Conservation (phyloP, 2,329 filamentous ascomycete species). For the Dryadomyces sulphureus region DNA sequence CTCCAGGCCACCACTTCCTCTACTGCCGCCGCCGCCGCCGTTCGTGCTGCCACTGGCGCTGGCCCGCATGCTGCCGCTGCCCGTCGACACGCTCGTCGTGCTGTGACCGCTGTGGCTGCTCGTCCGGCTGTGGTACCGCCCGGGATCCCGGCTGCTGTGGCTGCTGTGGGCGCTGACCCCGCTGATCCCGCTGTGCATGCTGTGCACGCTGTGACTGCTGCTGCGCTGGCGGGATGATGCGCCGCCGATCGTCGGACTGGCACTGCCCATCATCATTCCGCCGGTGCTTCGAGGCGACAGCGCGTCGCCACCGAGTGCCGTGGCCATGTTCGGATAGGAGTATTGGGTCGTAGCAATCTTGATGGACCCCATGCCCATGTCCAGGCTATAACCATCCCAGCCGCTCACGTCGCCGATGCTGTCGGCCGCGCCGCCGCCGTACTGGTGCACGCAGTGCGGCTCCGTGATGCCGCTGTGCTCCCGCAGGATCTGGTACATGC, state of each 20-base stretch:
- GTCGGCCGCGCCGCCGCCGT: constrained; percentile 13
- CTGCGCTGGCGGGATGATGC: neutral
- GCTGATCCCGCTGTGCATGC: neutral
- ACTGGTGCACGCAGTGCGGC: constrained; percentile 39
- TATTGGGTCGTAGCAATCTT: neutral
- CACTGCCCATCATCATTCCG: neutral
- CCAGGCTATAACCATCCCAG: constrained; percentile 16
- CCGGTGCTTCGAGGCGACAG: neutral
- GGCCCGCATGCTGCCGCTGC: constrained; percentile 4
- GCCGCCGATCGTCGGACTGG: constrained; percentile 1
- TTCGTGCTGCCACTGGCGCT: constrained; percentile 1
- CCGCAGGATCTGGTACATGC: constrained; percentile 36
- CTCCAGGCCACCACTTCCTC: constrained; percentile 2
- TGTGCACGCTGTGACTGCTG: neutral
- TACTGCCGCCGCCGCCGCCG: neutral
- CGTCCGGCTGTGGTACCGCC: constrained; percentile 13
- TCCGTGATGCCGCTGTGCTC: constrained; percentile 30
- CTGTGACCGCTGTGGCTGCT: constrained; percentile 8
- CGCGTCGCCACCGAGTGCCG: neutral
- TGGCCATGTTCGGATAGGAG: neutral
- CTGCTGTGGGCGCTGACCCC: neutral
- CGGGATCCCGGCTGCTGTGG: constrained; percentile 1
- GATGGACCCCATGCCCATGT: constrained; percentile 14
- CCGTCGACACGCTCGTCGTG: constrained; percentile 2
- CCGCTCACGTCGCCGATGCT: neutral